Evolutionary conservation across 306 rosid genomes (phyloP).

Genomic region (Carpinus fangiana): DNA sequence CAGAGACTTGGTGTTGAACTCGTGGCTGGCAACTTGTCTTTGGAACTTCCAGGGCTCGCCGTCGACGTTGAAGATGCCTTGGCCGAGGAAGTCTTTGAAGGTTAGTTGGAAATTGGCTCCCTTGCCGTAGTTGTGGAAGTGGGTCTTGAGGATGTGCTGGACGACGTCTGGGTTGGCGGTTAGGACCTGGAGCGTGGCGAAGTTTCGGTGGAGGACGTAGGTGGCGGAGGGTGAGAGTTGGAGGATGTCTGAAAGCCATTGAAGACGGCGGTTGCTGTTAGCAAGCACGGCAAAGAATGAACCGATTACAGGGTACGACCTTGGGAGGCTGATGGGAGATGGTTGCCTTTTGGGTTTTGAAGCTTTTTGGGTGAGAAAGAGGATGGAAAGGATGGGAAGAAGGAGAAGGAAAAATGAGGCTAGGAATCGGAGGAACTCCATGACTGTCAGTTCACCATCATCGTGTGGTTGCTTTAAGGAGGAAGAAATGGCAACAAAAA

Average conservation of each 20-base stretch:
- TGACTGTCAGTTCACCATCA: too few species aligned
- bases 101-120: constrained; percentile 1
- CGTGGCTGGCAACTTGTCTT: constrained; percentile 36
- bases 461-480: too few species aligned
- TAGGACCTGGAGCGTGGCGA: background rate
- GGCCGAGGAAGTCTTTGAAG: constrained; percentile 35
- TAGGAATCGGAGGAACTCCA: too few species aligned
- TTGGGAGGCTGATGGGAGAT: too few species aligned
- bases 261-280: background rate
- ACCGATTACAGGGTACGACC: too few species aligned
- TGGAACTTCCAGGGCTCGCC: constrained; percentile 47
- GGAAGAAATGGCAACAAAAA: too few species aligned
- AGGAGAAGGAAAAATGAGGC: too few species aligned
- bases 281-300: background rate
- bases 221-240: constrained; percentile 42
- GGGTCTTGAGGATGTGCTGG: constrained; percentile 42
- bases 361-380: too few species aligned
- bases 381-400: too few species aligned
- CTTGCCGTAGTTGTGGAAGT: constrained; percentile 34
- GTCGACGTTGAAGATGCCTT: constrained; percentile 41
- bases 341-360: too few species aligned
- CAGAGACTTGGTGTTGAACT: constrained; percentile 31
- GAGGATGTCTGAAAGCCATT: background rate
- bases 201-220: background rate
- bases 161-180: constrained; percentile 38